Percentiles rank a stretch among this genome's conserved stretches.
Evolutionary conservation across 2,329 filamentous ascomycete genomes (phyloP).

Genomic region (Phyllosticta ampelicida): DNA sequence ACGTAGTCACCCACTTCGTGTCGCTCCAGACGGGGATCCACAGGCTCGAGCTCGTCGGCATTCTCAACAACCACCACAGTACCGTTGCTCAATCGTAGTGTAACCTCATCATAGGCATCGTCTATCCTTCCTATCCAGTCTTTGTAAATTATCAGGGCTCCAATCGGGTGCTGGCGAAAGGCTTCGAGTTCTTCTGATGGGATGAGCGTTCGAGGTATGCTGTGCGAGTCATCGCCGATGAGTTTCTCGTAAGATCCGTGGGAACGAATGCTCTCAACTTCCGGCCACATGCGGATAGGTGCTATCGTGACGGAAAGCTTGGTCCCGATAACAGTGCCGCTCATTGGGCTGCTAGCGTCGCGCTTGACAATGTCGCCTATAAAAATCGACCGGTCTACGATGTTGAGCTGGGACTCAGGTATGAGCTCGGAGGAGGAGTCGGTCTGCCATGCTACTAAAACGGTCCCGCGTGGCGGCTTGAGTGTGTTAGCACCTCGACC

Average conservation of each 20-base stretch:
- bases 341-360: conserved; percentile 37
- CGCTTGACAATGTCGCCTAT: conserved; percentile 47
- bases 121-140: conserved; percentile 47
- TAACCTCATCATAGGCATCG: conserved; percentile 38
- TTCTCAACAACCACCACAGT: conserved; percentile 44
- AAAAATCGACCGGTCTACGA: conserved; percentile 44
- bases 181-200: conserved; percentile 36
- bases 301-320: conserved; percentile 37
- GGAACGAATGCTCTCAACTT: conserved; percentile 9
- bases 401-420: conserved; percentile 32
- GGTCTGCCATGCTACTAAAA: conserved; percentile 39
- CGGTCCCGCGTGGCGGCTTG: conserved; percentile 40
- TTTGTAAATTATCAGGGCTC: conserved; percentile 43
- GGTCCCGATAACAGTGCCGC: conserved; percentile 44
- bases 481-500: neutral
- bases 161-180: conserved; percentile 37
- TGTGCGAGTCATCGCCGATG: conserved; percentile 10
- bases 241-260: conserved; percentile 16
- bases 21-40: conserved; percentile 25
- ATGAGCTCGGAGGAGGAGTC: conserved; percentile 33
- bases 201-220: conserved; percentile 24
- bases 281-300: conserved; percentile 16
- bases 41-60: conserved; percentile 30
- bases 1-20: conserved; percentile 40
- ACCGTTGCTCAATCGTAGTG: conserved; percentile 41